phyloP scores from a whole-genome alignment of 371 early-diverging fungal genomes.

The Spraguea lophii region DNA sequence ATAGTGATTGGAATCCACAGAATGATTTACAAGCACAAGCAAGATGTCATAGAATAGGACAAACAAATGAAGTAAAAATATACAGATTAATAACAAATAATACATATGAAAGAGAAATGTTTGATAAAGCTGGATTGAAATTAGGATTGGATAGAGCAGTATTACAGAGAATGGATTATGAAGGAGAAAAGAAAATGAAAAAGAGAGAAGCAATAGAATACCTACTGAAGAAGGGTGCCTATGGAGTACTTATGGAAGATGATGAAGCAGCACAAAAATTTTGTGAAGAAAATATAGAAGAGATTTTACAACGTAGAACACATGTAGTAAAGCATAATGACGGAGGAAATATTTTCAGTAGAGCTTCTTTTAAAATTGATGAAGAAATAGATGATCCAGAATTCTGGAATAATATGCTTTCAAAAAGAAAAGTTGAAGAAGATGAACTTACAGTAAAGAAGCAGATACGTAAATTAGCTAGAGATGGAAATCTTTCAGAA shows the following conservation, averaged over 20 bases:
- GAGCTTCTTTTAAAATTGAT: conserved; percentile 63
- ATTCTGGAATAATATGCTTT: conserved; percentile 83
- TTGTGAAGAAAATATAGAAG: conserved; percentile 83
- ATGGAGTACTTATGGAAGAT: conserved; percentile 63
- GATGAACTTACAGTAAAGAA: conserved; percentile 38
- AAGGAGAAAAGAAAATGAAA: conserved; percentile 15
- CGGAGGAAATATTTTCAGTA: conserved; percentile 58
- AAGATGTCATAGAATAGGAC: conserved; percentile 77
- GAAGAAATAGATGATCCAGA: conserved; percentile 72
- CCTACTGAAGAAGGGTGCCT: conserved; percentile 66
- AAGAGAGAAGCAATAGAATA: conserved; percentile 52
- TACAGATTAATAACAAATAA: conserved; percentile 66
- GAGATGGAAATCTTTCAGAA: conserved; percentile 23
- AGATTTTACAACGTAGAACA: conserved; percentile 67
- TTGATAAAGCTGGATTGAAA: conserved; percentile 75
- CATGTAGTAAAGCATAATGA: conserved; percentile 60
- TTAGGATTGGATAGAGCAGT: conserved; percentile 69
- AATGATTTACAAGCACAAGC: conserved; percentile 80
- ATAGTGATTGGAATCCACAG: conserved; percentile 87
- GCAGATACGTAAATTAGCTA: conserved; percentile 37
- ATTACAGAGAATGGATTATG: conserved; percentile 55
- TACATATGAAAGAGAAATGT: conserved; percentile 79
- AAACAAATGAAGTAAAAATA: conserved; percentile 64
- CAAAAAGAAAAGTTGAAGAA: conserved; percentile 37
- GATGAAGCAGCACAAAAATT: conserved; percentile 54